Base-by-base conservation (phyloP, 768 basidiomycete species). In the Russula compacta region DNA sequence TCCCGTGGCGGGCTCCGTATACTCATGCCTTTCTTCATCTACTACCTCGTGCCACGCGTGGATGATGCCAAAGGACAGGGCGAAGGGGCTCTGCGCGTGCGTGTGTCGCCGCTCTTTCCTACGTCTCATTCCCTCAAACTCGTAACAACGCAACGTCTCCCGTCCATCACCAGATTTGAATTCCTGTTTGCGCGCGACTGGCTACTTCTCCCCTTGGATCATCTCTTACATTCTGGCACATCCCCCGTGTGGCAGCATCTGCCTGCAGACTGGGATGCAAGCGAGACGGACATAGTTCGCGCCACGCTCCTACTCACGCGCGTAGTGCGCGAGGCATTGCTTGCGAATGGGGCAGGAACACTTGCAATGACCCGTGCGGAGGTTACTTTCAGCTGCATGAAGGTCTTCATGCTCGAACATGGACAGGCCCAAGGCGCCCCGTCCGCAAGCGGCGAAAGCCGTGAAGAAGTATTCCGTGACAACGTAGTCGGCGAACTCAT, bases 391-490 rank as follows among this genome's bases (percentile, higher is more conserved):
- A 81, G 79, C 19, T 87, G 92, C 64, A 95, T 97, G 91, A 91
- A 90, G 65, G 83, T 97, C 15, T 93, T 92, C 73, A 95, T 97
- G 93, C 82, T 98, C 33, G 95, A 98, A 71, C 90, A 95, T 69
- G 91, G 82, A 1, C 85, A 90, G 54, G 72, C 65, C 46, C 68
- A 67, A 59, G 68, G 62, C 39, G 67, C 66, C 38, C 70, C 64
- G 39, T 64, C 52, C 9, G 82, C 77, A 47, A 56, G 38, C 19
- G 56, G 44, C 15, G 56, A 40, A 12, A 47, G 17, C 14, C 50
- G 52, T 21, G 54, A 63, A 33, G 88, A 94, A 66, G 85, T 97
- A 2, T 98, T 91, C 73, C 78, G 92, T n/a, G 91, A 97, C 72
- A 65, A 64, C 2, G 68, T 78, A 6, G 85, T 97, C 2, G 77